These are phyloP conservation scores for Boletales sp. DNA, from an alignment of 768 basidiomycete species.

Conservation along the genomic window DNA sequence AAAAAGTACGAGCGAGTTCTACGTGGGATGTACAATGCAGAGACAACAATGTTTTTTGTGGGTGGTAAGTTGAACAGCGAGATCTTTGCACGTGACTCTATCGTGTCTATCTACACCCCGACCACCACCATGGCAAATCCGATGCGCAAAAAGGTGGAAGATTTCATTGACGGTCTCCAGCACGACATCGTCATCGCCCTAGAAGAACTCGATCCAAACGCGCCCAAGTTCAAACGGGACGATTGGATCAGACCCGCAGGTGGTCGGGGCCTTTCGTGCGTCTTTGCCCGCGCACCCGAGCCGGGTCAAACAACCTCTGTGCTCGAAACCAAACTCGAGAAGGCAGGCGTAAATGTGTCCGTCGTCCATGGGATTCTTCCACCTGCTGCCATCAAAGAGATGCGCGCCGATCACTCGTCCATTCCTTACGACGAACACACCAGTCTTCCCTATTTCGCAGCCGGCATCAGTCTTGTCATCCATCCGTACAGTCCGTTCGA, in stretches of 20 bases:
- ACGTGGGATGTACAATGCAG: no score
- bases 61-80: neutral
- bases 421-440: constrained; percentile 59
- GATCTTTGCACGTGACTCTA: constrained; percentile 26
- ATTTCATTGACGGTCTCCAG: constrained; percentile 75
- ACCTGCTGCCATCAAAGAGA: constrained; percentile 86
- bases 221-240: constrained; percentile 76
- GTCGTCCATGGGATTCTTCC: constrained; percentile 87
- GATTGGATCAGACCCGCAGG: constrained; percentile 67
- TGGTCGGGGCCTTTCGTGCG: constrained; percentile 78
- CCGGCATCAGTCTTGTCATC: constrained; percentile 88
- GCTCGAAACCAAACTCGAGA: constrained; percentile 68
- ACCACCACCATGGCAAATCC: constrained; percentile 15
- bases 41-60: no score
- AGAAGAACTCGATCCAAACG: constrained; percentile 72
- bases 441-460: constrained; percentile 88
- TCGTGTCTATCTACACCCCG: neutral
- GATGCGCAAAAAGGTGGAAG: constrained; percentile 78
- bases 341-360: constrained; percentile 94
- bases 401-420: constrained; percentile 87
- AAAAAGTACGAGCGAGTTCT: no score
- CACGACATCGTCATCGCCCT: constrained; percentile 72
- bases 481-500: constrained; percentile 93
- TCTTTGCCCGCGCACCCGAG: constrained; percentile 54
- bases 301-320: constrained; percentile 31